These are phyloP conservation scores for Salix udensis DNA, from an alignment of 345 rosid species.

Conservation along the genomic window DNA sequence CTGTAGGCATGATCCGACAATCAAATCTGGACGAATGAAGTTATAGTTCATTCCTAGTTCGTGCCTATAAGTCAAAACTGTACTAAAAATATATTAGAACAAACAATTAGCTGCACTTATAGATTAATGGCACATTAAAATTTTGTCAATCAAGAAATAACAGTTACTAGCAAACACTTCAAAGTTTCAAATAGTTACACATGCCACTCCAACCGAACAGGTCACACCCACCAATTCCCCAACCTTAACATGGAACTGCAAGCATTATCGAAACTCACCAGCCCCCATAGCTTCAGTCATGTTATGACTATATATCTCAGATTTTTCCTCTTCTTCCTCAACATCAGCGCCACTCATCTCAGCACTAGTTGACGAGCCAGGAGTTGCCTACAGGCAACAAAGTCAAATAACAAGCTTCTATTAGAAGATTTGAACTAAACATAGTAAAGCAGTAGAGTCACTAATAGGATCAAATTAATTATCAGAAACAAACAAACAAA, in stretches of 20 bases:
- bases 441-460: not conserved
- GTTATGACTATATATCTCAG: slow-evolving; percentile 70
- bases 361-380: slow-evolving; percentile 57
- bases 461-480: not conserved
- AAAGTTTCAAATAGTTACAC: not conserved
- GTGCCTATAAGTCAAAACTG: slow-evolving; percentile 92
- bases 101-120: slow-evolving; percentile 16
- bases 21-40: slow-evolving; percentile 80
- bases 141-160: not conserved
- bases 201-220: not conserved
- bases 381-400: slow-evolving; percentile 46
- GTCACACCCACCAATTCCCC: not conserved
- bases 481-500: not conserved
- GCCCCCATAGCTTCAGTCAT: slow-evolving; percentile 99
- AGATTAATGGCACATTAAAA: not conserved
- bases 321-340: slow-evolving; percentile 46
- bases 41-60: slow-evolving; percentile 89
- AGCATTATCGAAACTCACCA: slow-evolving; percentile 41
- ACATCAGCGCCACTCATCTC: slow-evolving; percentile 44
- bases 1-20: slow-evolving; percentile 98
- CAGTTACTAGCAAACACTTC: not conserved
- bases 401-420: not conserved
- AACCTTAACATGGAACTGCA: slow-evolving; percentile 2
- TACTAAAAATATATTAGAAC: slow-evolving; percentile 22
- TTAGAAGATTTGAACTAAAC: not conserved